These are phyloP conservation scores for Tricholoma saponaceum DNA, from an alignment of 768 basidiomycete genomes.

Conservation along the genomic window DNA sequence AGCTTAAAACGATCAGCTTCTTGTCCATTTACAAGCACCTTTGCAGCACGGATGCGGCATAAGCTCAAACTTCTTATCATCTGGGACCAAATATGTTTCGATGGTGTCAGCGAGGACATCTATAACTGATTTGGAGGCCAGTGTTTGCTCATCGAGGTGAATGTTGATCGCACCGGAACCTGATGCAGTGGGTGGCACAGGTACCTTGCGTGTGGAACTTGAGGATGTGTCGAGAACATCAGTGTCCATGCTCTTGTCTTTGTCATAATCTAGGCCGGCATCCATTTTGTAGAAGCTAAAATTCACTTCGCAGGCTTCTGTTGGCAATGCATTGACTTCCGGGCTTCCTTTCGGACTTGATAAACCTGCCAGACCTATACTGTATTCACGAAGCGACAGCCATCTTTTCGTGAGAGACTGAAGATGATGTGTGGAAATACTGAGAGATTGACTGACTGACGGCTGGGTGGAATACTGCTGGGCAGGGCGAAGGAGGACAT, in stretches of 20 bases:
- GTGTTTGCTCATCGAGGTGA: slow-evolving; percentile 56
- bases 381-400: slow-evolving; percentile 77
- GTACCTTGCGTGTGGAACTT: slow-evolving; percentile 45
- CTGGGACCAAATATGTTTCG: slow-evolving; percentile 64
- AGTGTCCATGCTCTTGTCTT: slow-evolving; percentile 45
- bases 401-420: slow-evolving; percentile 82
- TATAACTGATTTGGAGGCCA: slow-evolving; percentile 64
- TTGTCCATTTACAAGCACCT: slow-evolving; percentile 55
- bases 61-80: slow-evolving; percentile 83
- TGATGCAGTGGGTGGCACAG: slow-evolving; percentile 26
- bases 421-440: slow-evolving; percentile 75
- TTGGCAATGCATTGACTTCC: slow-evolving; percentile 49
- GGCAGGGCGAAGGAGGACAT: slow-evolving; percentile 85
- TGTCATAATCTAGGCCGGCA: slow-evolving; percentile 17
- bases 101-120: slow-evolving; percentile 72
- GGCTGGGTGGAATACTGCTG: slow-evolving; percentile 93
- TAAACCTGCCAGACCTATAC: slow-evolving; percentile 71
- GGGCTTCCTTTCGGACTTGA: slow-evolving; percentile 49
- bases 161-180: slow-evolving; percentile 53
- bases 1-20: slow-evolving; percentile 74
- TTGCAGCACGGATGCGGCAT: slow-evolving; percentile 81
- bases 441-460: slow-evolving; percentile 78
- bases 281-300: slow-evolving; percentile 79
- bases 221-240: slow-evolving; percentile 37
- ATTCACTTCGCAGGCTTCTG: slow-evolving; percentile 65